Percentiles rank a stretch among this genome's conserved stretches.
These are phyloP conservation scores for Globisporangium spinosum DNA, from an alignment of 352 stramenopile genomes.

Conservation along the genomic window DNA sequence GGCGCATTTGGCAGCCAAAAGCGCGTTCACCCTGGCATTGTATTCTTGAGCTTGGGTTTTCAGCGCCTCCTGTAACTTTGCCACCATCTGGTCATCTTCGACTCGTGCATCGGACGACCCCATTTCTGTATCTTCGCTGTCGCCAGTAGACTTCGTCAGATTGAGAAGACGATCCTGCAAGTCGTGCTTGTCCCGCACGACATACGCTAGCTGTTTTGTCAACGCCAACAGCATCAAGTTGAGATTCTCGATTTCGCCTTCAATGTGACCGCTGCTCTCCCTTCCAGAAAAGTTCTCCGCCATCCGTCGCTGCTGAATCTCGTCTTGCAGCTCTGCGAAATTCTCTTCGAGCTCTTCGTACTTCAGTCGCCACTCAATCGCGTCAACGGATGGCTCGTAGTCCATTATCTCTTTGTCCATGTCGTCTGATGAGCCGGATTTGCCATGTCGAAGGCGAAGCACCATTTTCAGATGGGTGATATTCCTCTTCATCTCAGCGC, in stretches of 20 bases:
- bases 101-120: background rate
- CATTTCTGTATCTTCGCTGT: background rate
- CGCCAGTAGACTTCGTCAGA: conserved; percentile 16
- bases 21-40: conserved; percentile 38
- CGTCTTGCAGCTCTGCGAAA: conserved; percentile 48
- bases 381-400: conserved; percentile 63
- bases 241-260: conserved; percentile 50
- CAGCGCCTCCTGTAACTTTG: conserved; percentile 38
- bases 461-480: conserved; percentile 57
- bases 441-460: conserved; percentile 33
- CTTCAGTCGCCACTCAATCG: conserved; percentile 82
- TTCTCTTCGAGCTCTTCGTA: conserved; percentile 76
- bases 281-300: conserved; percentile 7
- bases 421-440: conserved; percentile 9
- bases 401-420: conserved; percentile 27
- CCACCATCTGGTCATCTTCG: conserved; percentile 27
- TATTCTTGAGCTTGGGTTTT: conserved; percentile 42
- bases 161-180: conserved; percentile 41
- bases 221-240: conserved; percentile 63
- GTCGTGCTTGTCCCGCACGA: conserved; percentile 75
- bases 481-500: conserved; percentile 52
- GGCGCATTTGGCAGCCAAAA: conserved; percentile 27
- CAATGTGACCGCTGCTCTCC: conserved; percentile 6
- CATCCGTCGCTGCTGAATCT: conserved; percentile 27
- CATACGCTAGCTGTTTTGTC: conserved; percentile 60